phyloP scores from a whole-genome alignment of 1,139 yeast genomes.

The Citeromyces hawaiiensis region DNA sequence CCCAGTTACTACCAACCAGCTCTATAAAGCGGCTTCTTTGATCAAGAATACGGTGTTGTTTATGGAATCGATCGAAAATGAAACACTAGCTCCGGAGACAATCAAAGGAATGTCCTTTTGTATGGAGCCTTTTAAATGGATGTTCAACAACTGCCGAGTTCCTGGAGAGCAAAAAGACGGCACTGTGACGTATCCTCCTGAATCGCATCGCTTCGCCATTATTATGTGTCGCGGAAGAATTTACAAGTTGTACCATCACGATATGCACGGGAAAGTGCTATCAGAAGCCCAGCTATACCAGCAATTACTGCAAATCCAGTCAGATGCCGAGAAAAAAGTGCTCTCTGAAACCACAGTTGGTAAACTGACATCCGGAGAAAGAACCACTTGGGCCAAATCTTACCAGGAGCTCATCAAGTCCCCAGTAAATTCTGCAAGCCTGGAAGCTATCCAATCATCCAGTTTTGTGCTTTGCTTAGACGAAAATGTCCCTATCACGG shows the following conservation, averaged over 20 bases:
- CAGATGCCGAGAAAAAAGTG: constrained; percentile 25
- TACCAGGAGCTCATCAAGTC: constrained; percentile 47
- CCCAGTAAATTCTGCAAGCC: constrained; percentile 34
- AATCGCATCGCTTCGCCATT: constrained; percentile 56
- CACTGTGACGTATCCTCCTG: constrained; percentile 33
- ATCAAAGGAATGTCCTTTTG: constrained; percentile 69
- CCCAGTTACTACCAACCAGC: constrained; percentile 52
- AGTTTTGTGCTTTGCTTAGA: constrained; percentile 79
- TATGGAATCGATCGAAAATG: constrained; percentile 39
- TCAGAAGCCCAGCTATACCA: constrained; percentile 50
- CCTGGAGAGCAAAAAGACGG: constrained; percentile 52
- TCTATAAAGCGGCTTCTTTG: constrained; percentile 61
- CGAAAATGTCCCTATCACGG: constrained; percentile 56
- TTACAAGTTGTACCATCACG: constrained; percentile 67
- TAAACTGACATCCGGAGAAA: constrained; percentile 68
- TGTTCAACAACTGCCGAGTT: constrained; percentile 84
- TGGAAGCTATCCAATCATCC: constrained; percentile 62
- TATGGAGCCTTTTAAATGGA: constrained; percentile 84
- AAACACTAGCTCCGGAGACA: constrained; percentile 63
- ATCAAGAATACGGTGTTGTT: constrained; percentile 43
- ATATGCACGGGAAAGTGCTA: constrained; percentile 37
- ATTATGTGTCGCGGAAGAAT: constrained; percentile 71
- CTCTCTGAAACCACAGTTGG: constrained; percentile 45
- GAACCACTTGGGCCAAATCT: constrained; percentile 67
- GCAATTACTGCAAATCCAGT: constrained; percentile 46